A percentile compares a stretch with the other conserved stretches of the same genome.
Conservation (phyloP, 768 basidiomycete species). For the Phaeolepiota aurea region DNA sequence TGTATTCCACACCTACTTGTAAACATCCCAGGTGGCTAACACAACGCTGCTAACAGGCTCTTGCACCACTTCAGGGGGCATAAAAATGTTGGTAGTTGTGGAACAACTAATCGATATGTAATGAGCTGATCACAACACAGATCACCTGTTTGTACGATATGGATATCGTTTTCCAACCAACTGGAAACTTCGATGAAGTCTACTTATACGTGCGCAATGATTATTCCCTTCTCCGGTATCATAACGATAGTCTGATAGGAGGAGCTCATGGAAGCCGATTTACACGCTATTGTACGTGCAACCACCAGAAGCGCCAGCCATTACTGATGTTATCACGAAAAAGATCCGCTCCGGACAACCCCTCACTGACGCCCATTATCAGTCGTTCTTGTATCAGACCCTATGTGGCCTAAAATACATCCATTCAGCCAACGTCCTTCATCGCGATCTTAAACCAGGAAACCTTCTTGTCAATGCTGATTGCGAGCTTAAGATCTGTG, state of each 20-base stretch:
- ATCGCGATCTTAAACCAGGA: constrained; percentile 92
- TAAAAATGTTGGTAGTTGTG: constrained; percentile 71
- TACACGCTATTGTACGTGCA: constrained; percentile 85
- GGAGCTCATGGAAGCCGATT: constrained; percentile 99
- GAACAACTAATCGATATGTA: neutral
- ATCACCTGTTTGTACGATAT: constrained; percentile 97
- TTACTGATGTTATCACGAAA: neutral
- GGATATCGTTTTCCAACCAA: constrained; percentile 92
- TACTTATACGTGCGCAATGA: constrained; percentile 68
- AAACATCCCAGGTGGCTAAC: no score
- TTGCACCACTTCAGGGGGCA: constrained; percentile 97
- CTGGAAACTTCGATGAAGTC: constrained; percentile 92
- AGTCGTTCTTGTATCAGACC: constrained; percentile 97
- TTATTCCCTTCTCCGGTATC: neutral
- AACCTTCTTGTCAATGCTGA: constrained; percentile 97
- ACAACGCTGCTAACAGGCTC: no score
- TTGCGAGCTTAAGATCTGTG: constrained; percentile 97
- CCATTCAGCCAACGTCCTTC: constrained; percentile 95
- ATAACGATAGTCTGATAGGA: constrained; percentile 46
- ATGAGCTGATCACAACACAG: constrained; percentile 30
- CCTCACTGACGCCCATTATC: constrained; percentile 86
- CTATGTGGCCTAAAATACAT: constrained; percentile 98
- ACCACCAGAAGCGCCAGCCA: neutral
- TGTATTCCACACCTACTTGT: no score
- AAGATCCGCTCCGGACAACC: constrained; percentile 85